phyloP scores from a whole-genome alignment of 208 protist genomes.

The Trypanosoma theileri region DNA sequence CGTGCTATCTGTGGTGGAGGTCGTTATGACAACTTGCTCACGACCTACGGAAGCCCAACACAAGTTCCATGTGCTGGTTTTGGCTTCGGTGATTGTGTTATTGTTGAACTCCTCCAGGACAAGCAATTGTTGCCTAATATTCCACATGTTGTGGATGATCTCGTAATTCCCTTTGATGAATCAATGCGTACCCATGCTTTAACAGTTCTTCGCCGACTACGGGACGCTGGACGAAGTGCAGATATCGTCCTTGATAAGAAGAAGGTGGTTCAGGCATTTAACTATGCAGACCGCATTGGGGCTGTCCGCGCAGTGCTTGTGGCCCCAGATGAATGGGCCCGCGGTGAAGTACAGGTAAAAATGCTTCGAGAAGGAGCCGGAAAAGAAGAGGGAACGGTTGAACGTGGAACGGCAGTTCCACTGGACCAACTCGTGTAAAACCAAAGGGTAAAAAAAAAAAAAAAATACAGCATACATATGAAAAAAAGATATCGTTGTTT shows the following conservation, averaged over 20 bases:
- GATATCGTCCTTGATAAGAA: slow-evolving; percentile 94
- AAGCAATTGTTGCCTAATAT: slow-evolving; percentile 81
- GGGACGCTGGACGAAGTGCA: slow-evolving; percentile 69
- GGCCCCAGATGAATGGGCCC: slow-evolving; percentile 92
- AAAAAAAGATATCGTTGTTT: slow-evolving; percentile 7
- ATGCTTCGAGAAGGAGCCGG: slow-evolving; percentile 80
- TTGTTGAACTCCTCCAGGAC: slow-evolving; percentile 92
- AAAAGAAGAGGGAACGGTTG: slow-evolving; percentile 41
- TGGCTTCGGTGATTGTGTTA: slow-evolving; percentile 96
- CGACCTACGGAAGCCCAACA: slow-evolving; percentile 91
- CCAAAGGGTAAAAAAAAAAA: slow-evolving; percentile 9
- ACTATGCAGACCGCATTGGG: slow-evolving; percentile 94
- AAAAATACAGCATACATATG: not conserved
- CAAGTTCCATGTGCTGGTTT: slow-evolving; percentile 93
- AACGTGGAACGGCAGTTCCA: slow-evolving; percentile 59
- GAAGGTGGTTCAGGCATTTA: slow-evolving; percentile 90
- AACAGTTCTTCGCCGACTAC: slow-evolving; percentile 69
- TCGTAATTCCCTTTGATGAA: slow-evolving; percentile 94
- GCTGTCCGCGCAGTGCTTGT: slow-evolving; percentile 89
- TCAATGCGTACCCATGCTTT: slow-evolving; percentile 85
- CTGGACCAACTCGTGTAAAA: slow-evolving; percentile 44
- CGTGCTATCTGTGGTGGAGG: slow-evolving; percentile 95
- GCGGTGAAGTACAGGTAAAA: slow-evolving; percentile 90
- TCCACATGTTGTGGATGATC: slow-evolving; percentile 70
- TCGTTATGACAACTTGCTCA: slow-evolving; percentile 94